Evolutionary conservation across 495 filamentous ascomycete species (phyloP), one percentile per base, ranked within the genome.

Genomic region (Glutinoglossum americanum): DNA sequence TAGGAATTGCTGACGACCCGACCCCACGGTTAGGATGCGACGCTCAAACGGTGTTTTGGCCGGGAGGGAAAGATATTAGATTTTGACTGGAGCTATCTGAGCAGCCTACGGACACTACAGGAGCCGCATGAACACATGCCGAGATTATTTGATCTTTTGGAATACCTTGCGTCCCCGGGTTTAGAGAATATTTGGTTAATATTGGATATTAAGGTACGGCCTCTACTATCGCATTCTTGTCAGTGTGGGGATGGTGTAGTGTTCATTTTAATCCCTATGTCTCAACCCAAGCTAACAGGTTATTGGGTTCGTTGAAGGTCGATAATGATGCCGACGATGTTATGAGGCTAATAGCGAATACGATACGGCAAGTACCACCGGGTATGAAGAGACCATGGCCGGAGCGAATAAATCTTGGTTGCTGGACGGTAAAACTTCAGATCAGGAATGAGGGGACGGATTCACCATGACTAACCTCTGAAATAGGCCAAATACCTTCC

Each of bases 201-300:
- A 47, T 72, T 97, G 0, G 90, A 97, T 65, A 85, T 97, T 63
- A 97, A 97, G 69, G 81, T 87, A 68, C 9, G 51, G 51, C 4
- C 17, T 56, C 30, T 39, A 1, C 4, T 3, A 39, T 3, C 54
- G 13, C 6, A 17, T 26, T 7, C 10, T 33, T 15, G n/a, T 3
- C 4, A 28, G 5, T 3, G 17, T 19, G 11, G 15, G 17, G n/a
- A 28, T 21, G 13, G n/a, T 3, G n/a, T 4, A 45, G 17, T 21
- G n/a, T 21, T 3, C 4, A 21, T 45, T 21, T 27, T 1, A 11
- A 26, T 17, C n/a, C 26, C 30, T 0, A 19, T 17, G 13, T 41
- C 5, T 19, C 13, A 19, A 15, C 35, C 15, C 23, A 58, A 59
- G 51, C 58, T 56, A 26, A 21, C 57, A 21, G 21, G 27, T n/a